phyloP scores from a whole-genome alignment of 345 rosid species.

The Dipteronia sinensis region DNA sequence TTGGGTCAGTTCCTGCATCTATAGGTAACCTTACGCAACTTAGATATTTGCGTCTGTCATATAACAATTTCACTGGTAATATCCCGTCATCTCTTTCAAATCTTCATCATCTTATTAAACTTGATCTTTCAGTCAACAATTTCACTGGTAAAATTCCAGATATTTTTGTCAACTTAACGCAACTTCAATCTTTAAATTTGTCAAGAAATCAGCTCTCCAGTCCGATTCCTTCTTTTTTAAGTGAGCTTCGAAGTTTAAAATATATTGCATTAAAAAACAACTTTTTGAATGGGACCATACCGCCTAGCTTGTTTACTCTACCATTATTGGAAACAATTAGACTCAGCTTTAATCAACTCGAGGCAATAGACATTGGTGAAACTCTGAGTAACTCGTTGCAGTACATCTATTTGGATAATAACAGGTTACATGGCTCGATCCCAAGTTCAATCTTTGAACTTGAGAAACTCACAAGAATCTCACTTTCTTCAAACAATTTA shows the following conservation, averaged over 20 bases:
- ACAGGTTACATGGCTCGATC: slow-evolving; percentile 20
- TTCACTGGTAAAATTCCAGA: slow-evolving; percentile 29
- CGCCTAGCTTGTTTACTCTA: no score
- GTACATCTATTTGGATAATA: neutral
- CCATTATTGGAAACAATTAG: no score
- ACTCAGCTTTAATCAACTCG: no score
- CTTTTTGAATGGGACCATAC: no score
- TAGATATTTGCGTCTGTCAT: neutral
- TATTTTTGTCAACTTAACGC: neutral
- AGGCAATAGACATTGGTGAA: neutral
- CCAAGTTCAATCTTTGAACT: slow-evolving; percentile 15
- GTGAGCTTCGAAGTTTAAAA: no score
- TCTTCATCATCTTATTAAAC: neutral
- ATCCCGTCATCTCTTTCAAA: slow-evolving; percentile 22
- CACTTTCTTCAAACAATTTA: slow-evolving; percentile 18
- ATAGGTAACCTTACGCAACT: slow-evolving; percentile 11
- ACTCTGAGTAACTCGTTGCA: neutral
- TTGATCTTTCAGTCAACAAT: neutral
- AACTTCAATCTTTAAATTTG: neutral
- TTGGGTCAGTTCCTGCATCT: neutral
- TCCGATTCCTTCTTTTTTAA: neutral
- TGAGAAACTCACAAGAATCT: neutral
- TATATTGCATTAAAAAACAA: no score
- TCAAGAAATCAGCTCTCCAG: neutral
- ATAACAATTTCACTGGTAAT: slow-evolving; percentile 18